Evolutionary conservation across 2,329 filamentous ascomycete species (phyloP).

Genomic region (Kalmusia sp.): DNA sequence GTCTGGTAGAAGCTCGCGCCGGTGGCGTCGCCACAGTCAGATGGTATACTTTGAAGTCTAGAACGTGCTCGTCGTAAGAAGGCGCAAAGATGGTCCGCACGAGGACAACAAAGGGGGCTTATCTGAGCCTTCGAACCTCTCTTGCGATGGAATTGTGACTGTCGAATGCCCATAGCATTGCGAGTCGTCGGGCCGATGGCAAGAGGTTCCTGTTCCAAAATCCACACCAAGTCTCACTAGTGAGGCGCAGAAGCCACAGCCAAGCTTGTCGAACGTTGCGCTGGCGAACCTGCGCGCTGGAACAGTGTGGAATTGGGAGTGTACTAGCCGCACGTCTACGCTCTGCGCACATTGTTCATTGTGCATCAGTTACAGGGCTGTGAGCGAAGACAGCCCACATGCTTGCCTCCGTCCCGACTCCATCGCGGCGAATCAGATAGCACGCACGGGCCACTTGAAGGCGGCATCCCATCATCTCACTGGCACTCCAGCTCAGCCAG

Average conservation of each 20-base stretch:
- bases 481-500: constrained; percentile 4
- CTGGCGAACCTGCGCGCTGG: background rate
- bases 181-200: background rate
- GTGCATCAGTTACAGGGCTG: background rate
- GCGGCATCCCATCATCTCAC: constrained; percentile 4
- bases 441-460: background rate
- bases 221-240: constrained; percentile 6
- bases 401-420: background rate
- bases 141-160: too few species aligned
- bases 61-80: background rate
- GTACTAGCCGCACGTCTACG: background rate
- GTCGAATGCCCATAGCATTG: too few species aligned
- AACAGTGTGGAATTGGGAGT: background rate
- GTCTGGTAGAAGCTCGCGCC: background rate
- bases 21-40: background rate
- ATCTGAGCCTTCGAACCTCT: background rate
- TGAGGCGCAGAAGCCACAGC: background rate
- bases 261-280: background rate
- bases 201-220: background rate
- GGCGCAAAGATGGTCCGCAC: background rate
- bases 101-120: background rate
- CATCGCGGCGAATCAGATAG: background rate
- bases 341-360: background rate
- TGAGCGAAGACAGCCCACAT: background rate
- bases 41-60: background rate